A percentile compares a stretch with the other conserved stretches of the same genome.
Conservation (phyloP, 2,329 filamentous ascomycete species). For the Fusarium redolens region DNA sequence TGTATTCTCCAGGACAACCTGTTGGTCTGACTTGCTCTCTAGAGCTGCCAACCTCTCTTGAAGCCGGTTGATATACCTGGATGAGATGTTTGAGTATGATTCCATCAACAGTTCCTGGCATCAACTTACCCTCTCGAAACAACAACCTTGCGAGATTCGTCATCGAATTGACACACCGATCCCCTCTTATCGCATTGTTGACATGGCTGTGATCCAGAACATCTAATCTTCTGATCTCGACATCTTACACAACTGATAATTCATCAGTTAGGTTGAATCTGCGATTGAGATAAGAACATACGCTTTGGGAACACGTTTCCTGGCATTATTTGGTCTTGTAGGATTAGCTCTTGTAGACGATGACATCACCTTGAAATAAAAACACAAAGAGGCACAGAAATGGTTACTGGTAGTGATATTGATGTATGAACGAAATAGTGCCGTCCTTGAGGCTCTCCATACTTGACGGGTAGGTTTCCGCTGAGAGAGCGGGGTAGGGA, state of each 20-base stretch:
- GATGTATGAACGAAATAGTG: conserved; percentile 1
- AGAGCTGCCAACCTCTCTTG: conserved; percentile 25
- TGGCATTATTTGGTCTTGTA: conserved; percentile 19
- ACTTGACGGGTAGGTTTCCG: background rate
- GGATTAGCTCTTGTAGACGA: conserved; percentile 8
- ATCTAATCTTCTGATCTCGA: conserved; percentile 36
- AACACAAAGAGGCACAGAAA: background rate
- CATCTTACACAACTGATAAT: conserved; percentile 30
- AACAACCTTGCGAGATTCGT: conserved; percentile 31
- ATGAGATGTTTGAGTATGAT: background rate
- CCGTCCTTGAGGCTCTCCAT: background rate
- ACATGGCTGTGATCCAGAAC: conserved; percentile 27
- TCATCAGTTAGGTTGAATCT: background rate
- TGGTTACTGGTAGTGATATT: background rate
- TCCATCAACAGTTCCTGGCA: too few species aligned
- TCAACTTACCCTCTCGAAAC: conserved; percentile 24
- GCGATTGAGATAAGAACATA: background rate
- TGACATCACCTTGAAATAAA: conserved; percentile 1
- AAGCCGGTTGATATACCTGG: conserved; percentile 29
- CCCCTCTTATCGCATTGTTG: conserved; percentile 33
- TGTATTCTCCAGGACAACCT: background rate
- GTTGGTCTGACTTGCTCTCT: conserved; percentile 3
- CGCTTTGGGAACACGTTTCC: conserved; percentile 34
- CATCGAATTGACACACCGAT: conserved; percentile 22
- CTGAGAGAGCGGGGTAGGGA: conserved; percentile 20